phyloP scores from a whole-genome alignment of 108 stramenopile genomes.

The Skeletonema menzelii region DNA sequence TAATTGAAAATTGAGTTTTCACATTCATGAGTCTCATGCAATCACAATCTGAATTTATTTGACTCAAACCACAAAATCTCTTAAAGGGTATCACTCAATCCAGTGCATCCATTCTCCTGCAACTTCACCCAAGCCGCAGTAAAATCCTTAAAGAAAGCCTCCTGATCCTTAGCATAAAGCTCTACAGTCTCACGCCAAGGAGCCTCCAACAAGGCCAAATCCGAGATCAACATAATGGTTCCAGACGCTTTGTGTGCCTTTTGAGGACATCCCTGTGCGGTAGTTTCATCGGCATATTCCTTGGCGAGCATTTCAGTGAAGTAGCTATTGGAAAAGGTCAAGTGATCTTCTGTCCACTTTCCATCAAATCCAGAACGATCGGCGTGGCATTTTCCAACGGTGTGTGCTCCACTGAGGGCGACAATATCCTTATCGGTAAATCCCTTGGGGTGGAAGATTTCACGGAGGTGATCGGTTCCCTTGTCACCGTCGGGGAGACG shows the following conservation, averaged over 20 bases:
- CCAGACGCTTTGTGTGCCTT: conserved; percentile 22
- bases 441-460: conserved; percentile 82
- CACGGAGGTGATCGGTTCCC: conserved; percentile 58
- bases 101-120: conserved; percentile 48
- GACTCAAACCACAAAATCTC: neutral
- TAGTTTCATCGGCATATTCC: conserved; percentile 37
- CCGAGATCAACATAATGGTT: conserved; percentile 49
- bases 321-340: conserved; percentile 55
- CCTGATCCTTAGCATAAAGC: conserved; percentile 35
- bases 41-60: too few relatives aligned
- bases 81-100: conserved; percentile 45
- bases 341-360: conserved; percentile 49
- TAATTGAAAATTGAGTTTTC: neutral
- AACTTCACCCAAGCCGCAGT: conserved; percentile 43
- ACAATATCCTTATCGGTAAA: conserved; percentile 74
- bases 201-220: conserved; percentile 45
- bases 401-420: conserved; percentile 66
- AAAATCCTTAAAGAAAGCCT: conserved; percentile 42
- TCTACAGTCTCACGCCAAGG: conserved; percentile 40
- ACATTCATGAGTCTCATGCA: neutral
- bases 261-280: conserved; percentile 44
- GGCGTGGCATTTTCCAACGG: conserved; percentile 64
- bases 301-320: conserved; percentile 52
- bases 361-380: conserved; percentile 60
- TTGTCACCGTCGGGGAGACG: conserved; percentile 60